phyloP scores from a whole-genome alignment of 2,329 filamentous ascomycete genomes.

The Colletotrichum navitas region DNA sequence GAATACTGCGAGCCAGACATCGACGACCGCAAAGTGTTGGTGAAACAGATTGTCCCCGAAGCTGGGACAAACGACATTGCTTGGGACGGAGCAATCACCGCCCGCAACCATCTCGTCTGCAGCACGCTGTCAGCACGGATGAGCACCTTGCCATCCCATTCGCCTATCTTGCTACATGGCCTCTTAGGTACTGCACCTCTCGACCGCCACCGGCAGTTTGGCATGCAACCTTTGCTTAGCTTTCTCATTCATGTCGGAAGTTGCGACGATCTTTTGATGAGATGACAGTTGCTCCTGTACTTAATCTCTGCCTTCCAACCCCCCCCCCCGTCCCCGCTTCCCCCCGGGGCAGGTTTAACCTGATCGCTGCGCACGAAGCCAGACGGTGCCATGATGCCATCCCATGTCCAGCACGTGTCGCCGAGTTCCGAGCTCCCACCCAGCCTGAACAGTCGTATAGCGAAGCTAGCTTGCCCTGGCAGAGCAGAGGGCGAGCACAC shows the following conservation, averaged over 20 bases:
- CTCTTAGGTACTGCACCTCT: neutral
- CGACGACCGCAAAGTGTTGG: neutral
- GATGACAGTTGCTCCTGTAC: neutral
- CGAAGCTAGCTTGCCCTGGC: constrained; percentile 9
- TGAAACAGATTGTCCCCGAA: constrained; percentile 31
- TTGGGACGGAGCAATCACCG: neutral
- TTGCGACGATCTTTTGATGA: constrained; percentile 13
- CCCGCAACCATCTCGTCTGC: constrained; percentile 11
- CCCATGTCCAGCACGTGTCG: constrained; percentile 31
- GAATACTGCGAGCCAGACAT: constrained; percentile 8
- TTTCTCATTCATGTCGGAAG: constrained; percentile 35
- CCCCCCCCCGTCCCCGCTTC: too few species aligned
- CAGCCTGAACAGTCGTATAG: neutral
- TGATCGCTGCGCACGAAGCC: constrained; percentile 20
- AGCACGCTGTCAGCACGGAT: neutral
- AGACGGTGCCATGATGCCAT: constrained; percentile 32
- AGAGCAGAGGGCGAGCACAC: neutral
- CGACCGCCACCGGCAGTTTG: constrained; percentile 29
- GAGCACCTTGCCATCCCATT: neutral
- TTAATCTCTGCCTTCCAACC: neutral
- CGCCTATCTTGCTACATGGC: neutral
- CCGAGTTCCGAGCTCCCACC: too few species aligned
- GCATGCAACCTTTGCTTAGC: constrained; percentile 5
- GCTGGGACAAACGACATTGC: neutral
- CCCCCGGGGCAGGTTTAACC: constrained; percentile 9